Evolutionary conservation across 2,329 filamentous ascomycete species (phyloP).

Genomic region (Zymoseptoria tritici): DNA sequence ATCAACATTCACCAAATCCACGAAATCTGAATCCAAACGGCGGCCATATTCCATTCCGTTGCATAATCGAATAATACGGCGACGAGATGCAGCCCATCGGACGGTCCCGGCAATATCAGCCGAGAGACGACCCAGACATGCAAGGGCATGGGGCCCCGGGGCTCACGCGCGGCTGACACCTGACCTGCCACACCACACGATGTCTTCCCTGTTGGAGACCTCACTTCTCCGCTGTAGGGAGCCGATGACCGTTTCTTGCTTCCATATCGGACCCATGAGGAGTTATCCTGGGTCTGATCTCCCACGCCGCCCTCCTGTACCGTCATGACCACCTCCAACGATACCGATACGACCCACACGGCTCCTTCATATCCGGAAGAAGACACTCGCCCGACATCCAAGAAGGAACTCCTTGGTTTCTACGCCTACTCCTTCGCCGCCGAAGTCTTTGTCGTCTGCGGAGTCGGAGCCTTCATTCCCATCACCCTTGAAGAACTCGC

Average conservation of each 20-base stretch:
- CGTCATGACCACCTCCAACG: not conserved
- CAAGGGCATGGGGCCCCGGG: not conserved
- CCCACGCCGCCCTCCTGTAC: not conserved
- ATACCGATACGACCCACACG: slow-evolving; percentile 11
- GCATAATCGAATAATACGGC: too few relatives aligned
- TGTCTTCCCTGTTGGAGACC: not conserved
- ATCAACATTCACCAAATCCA: too few relatives aligned
- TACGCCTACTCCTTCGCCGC: slow-evolving; percentile 95
- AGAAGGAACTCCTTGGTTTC: slow-evolving; percentile 84
- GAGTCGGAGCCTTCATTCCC: slow-evolving; percentile 82
- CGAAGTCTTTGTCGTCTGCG: slow-evolving; percentile 93
- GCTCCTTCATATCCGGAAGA: slow-evolving; percentile 65
- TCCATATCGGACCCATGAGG: slow-evolving; percentile 37
- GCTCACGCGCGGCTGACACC: not conserved
- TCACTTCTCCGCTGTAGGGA: not conserved
- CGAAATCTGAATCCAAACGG: too few relatives aligned
- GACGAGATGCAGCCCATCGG: too few relatives aligned
- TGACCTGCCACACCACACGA: not conserved
- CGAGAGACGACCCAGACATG: not conserved
- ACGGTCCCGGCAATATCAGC: not conserved
- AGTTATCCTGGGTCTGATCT: slow-evolving; percentile 23
- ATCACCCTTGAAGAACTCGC: slow-evolving; percentile 92
- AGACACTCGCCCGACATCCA: slow-evolving; percentile 80
- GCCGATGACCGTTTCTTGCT: not conserved
- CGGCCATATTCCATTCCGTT: too few relatives aligned